Percentiles rank a stretch among this genome's conserved stretches.
Conservation (phyloP, 2,329 filamentous ascomycete genomes). For the Fusarium zealandicum region DNA sequence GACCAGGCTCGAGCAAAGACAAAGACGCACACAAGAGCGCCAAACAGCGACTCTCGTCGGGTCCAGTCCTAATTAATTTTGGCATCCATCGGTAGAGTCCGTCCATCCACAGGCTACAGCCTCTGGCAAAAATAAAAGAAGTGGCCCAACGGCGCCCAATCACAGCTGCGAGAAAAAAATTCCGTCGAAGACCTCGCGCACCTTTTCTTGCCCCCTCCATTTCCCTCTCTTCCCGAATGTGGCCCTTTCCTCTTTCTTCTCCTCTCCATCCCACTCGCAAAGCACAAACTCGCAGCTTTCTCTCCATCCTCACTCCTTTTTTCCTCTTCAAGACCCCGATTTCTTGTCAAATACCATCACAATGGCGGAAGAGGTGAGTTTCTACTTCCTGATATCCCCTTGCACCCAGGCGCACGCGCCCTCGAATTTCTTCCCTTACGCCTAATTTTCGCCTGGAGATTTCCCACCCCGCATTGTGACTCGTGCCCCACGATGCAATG, state of each 20-base stretch:
- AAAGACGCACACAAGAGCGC: conserved; percentile 8
- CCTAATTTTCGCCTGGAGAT: conserved; percentile 46
- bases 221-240: conserved; percentile 37
- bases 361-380: conserved; percentile 67
- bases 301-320: conserved; percentile 40
- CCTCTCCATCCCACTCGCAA: conserved; percentile 42
- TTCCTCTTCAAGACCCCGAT: conserved; percentile 41
- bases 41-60: neutral
- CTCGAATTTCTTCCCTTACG: conserved; percentile 35
- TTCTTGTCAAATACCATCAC: conserved; percentile 56
- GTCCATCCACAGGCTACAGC: conserved; percentile 26
- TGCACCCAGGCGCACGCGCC: conserved; percentile 34
- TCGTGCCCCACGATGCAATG: conserved; percentile 47
- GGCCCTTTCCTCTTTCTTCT: conserved; percentile 43
- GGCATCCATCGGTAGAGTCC: conserved; percentile 35
- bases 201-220: conserved; percentile 46
- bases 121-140: conserved; percentile 18
- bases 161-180: conserved; percentile 50
- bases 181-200: conserved; percentile 46
- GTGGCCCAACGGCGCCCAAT: conserved; percentile 44
- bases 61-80: conserved; percentile 23
- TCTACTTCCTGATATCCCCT: conserved; percentile 1
- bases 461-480: conserved; percentile 57
- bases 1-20: neutral
- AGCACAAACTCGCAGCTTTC: conserved; percentile 37